phyloP scores from a whole-genome alignment of 1,284 basidiomycete genomes.

The Fomitopsis pinicola region DNA sequence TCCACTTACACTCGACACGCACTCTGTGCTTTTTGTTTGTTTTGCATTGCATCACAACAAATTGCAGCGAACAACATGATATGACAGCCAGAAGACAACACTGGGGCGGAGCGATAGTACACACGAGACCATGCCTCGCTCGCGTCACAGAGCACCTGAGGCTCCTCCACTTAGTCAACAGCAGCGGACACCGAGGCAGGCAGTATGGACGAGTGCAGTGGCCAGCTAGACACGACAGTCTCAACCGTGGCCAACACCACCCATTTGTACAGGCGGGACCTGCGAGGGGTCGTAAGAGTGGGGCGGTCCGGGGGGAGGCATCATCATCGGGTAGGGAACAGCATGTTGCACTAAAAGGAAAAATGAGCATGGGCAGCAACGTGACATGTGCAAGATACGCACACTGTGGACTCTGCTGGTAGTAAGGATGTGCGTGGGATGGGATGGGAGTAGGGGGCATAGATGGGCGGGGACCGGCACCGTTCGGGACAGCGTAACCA shows the following conservation, averaged over 20 bases:
- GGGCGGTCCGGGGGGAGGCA: constrained; percentile 69
- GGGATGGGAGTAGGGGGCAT: constrained; percentile 86
- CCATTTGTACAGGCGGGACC: constrained; percentile 70
- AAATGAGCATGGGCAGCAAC: constrained; percentile 12
- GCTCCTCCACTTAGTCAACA: not conserved
- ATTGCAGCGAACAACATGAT: constrained; percentile 25
- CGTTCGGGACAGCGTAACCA: constrained; percentile 68
- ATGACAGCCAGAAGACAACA: constrained; percentile 23
- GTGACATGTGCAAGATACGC: constrained; percentile 21
- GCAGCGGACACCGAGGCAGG: not conserved
- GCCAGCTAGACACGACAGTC: not conserved
- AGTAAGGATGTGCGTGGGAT: constrained; percentile 77
- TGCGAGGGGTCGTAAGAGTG: constrained; percentile 70
- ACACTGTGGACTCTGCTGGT: constrained; percentile 84
- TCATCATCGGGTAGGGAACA: constrained; percentile 83
- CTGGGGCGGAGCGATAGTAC: constrained; percentile 8
- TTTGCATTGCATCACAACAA: constrained; percentile 25
- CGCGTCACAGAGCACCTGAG: not conserved
- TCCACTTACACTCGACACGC: not conserved
- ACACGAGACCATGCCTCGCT: constrained; percentile 3
- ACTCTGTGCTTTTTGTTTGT: constrained; percentile 3
- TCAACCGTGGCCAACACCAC: constrained; percentile 52
- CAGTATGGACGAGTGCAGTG: constrained; percentile 1
- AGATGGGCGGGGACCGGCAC: constrained; percentile 68
- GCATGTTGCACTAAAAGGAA: constrained; percentile 66